These are phyloP conservation scores for Gynandropsis gynandra DNA, from an alignment of 345 rosid species.

Conservation along the genomic window DNA sequence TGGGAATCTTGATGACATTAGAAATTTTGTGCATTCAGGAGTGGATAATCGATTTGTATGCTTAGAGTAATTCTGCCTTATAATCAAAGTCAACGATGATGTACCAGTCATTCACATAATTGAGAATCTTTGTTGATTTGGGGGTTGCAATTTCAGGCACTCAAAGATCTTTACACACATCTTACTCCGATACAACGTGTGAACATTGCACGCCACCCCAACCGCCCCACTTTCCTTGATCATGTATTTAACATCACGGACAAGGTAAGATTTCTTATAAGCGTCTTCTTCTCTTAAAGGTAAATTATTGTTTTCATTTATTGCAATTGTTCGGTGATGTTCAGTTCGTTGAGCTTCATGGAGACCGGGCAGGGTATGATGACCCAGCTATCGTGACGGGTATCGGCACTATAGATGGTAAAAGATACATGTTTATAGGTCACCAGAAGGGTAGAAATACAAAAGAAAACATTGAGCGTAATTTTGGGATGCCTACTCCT, in stretches of 20 bases:
- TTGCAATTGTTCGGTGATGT: conserved; percentile 17
- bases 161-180: conserved; percentile 65
- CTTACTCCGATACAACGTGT: conserved; percentile 90
- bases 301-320: neutral
- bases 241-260: conserved; percentile 85
- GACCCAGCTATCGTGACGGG: conserved; percentile 98
- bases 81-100: neutral
- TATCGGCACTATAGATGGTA: conserved; percentile 84
- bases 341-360: conserved; percentile 98
- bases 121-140: neutral
- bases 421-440: conserved; percentile 86
- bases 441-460: conserved; percentile 99
- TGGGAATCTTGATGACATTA: too few species aligned
- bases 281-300: neutral
- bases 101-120: neutral
- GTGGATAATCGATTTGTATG: neutral
- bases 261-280: conserved; percentile 44
- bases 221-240: conserved; percentile 96
- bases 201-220: conserved; percentile 90
- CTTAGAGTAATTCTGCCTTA: neutral
- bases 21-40: too few species aligned
- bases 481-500: conserved; percentile 99
- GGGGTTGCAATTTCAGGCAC: conserved; percentile 45
- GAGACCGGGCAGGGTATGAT: conserved; percentile 96
- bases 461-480: conserved; percentile 86